phyloP scores from a whole-genome alignment of 495 filamentous ascomycete species.

The Letharia lupina region DNA sequence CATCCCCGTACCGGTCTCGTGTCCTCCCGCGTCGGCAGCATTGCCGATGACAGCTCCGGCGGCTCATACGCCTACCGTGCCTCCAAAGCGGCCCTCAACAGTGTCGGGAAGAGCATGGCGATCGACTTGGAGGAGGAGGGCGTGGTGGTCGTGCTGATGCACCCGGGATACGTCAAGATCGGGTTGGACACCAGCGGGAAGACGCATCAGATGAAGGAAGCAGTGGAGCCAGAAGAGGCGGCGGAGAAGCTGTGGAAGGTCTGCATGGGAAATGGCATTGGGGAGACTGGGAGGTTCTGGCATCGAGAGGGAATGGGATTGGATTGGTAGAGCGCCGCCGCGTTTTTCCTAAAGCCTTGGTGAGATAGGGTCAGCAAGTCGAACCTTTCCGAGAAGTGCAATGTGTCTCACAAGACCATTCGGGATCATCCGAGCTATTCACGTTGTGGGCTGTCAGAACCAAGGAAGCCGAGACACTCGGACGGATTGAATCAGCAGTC shows the following conservation, averaged over 20 bases:
- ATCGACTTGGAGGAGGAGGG: conserved; percentile 32
- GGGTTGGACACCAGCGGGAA: conserved; percentile 18
- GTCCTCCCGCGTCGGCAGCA: conserved; percentile 34
- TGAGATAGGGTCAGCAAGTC: background rate
- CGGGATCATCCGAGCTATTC: too few relatives aligned
- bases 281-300: conserved; percentile 32
- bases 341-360: background rate
- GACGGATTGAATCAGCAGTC: too few relatives aligned
- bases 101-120: conserved; percentile 32
- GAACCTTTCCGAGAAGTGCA: too few relatives aligned
- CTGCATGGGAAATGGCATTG: conserved; percentile 28
- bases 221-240: conserved; percentile 34
- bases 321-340: conserved; percentile 27
- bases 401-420: too few relatives aligned
- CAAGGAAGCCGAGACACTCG: too few relatives aligned
- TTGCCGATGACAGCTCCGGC: conserved; percentile 42
- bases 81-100: conserved; percentile 45
- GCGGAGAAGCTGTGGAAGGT: conserved; percentile 33
- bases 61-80: conserved; percentile 56
- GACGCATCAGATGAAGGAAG: conserved; percentile 21
- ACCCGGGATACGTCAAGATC: conserved; percentile 33
- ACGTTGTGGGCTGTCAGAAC: too few relatives aligned
- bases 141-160: conserved; percentile 32
- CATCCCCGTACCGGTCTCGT: conserved; percentile 28
- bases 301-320: conserved; percentile 32